Evolutionary conservation across 2,329 filamentous ascomycete species (phyloP).

Genomic region (Thielaviopsis punctulata): DNA sequence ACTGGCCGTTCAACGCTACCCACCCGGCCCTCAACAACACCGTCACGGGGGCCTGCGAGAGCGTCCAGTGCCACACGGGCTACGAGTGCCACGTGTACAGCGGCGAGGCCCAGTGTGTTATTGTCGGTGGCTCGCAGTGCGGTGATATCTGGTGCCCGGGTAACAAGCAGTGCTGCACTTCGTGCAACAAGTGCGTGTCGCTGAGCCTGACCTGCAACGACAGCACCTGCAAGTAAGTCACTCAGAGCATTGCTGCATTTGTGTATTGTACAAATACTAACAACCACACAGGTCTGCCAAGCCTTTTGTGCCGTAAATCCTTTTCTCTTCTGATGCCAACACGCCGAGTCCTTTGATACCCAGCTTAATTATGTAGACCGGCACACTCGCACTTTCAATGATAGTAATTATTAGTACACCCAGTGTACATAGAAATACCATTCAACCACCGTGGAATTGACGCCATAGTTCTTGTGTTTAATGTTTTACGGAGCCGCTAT

Average conservation of each 20-base stretch:
- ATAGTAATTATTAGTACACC: not conserved
- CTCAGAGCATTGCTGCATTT: not conserved
- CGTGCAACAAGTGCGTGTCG: constrained; percentile 7
- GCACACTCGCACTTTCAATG: not conserved
- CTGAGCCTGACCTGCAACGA: constrained; percentile 4
- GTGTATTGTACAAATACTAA: not conserved
- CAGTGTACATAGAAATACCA: not conserved
- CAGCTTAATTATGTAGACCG: not conserved
- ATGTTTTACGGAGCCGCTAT: too few species aligned
- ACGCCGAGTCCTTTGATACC: not conserved
- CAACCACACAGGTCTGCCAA: not conserved
- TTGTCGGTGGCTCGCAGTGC: constrained; percentile 8
- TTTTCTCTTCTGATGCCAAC: not conserved
- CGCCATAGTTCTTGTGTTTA: too few species aligned
- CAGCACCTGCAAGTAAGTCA: constrained; percentile 1
- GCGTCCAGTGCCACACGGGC: constrained; percentile 9
- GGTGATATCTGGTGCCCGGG: constrained; percentile 8
- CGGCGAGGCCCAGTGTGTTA: constrained; percentile 3
- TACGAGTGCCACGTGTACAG: constrained; percentile 10
- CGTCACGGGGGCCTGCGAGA: constrained; percentile 5
- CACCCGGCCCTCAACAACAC: constrained; percentile 10
- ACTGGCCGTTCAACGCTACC: constrained; percentile 4
- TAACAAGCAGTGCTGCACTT: constrained; percentile 9
- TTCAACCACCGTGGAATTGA: too few species aligned
- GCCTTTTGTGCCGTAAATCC: not conserved